Evolutionary conservation across 192 early-diverging fungal species (phyloP), one percentile per base, ranked within the genome.

Genomic region (Gaertneriomyces semiglobifer): DNA sequence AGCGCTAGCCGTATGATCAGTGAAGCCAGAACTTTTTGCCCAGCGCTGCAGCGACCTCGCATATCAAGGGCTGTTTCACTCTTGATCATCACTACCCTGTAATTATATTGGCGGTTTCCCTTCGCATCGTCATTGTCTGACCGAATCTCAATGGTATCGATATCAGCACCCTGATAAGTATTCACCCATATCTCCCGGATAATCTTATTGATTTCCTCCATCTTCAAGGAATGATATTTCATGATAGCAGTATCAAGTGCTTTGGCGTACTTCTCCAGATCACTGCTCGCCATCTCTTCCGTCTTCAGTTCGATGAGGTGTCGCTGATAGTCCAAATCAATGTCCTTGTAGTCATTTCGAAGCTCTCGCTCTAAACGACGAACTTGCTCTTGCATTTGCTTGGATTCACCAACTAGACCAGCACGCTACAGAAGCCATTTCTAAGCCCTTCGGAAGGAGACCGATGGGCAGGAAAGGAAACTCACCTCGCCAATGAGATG

Each of bases 141-240:
- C 5, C 92, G 88, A 52, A 98, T 97, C 75, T 95, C 95, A 18
- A 99, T 96, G 11, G 86, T 88, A 71, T 99, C 95, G 63, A 99
- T 98, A 70, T 99, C 97, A 54, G 55, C 12, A 18, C 97, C 97
- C 63, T 87, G 88, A 79, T 99, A 99, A 0, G 95, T 97, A 60
- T 93, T 93, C 11, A 86, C 81, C 97, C 97, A 99, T 39, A 99
- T 79, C 65, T 99, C 95, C 12, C 88, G 85, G 68, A 99, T 99
- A 55, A 91, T 90, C 74, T 91, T 89, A 76, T 99, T 99, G 63
- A 99, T 86, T 73, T 97, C 94, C 44, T 92, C 86, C 94, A 99
- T 99, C 69, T 98, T 97, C 58, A 88, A 68, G 39, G 90, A 81
- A 70, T 99, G 97, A 69, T 89, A 95, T 54, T 83, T 82, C 85